Evolutionary conservation across 2,329 filamentous ascomycete species (phyloP), one percentile per base, ranked within the genome.

Genomic region (Leptoxyphium fumago): DNA sequence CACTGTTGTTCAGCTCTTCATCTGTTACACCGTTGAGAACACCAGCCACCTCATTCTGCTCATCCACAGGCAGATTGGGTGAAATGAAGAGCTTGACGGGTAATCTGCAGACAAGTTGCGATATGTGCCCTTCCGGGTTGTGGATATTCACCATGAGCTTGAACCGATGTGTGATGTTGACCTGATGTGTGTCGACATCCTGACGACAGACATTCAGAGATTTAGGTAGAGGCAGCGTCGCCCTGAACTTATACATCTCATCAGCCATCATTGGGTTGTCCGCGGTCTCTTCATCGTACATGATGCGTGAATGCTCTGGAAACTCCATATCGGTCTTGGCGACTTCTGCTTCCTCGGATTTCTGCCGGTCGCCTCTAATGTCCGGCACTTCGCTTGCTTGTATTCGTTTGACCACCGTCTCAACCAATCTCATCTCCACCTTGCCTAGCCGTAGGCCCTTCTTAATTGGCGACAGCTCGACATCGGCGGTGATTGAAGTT

Each of bases 71-170:
- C 55, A 94, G 78, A 57, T 91, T 91, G 0, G 91, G 89, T 5
- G 91, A 98, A 52, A 96, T 95, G 65, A 94, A 95, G 34, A 98
- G 80, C 44, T 86, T 86, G 13, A 96, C 76, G 1, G 91, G 88
- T 29, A 96, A 76, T 38, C 87, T 91, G 40, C 89, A 89, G 43
- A 89, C 82, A 43, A 95, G 76, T 73, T 96, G 89, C 45, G 88
- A 95, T 44, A 88, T 74, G 59, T 96, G 91, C 0, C 88, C 89
- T 60, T 98, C 91, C 0, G 91, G 89, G 55, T 98, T 96, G 63
- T 87, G 82, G 34, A 98, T 74, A 40, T 89, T 85, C 47, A 96
- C 81, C 41, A 85, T 86, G 57, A 96, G 74, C 67, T 89, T 89
- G 52, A 96, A 74, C 66, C 94, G 94, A 64, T 98, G 91, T 45